Evolutionary conservation across 116 monocot species (phyloP).

Genomic region (Papilionanthe hybrid): DNA sequence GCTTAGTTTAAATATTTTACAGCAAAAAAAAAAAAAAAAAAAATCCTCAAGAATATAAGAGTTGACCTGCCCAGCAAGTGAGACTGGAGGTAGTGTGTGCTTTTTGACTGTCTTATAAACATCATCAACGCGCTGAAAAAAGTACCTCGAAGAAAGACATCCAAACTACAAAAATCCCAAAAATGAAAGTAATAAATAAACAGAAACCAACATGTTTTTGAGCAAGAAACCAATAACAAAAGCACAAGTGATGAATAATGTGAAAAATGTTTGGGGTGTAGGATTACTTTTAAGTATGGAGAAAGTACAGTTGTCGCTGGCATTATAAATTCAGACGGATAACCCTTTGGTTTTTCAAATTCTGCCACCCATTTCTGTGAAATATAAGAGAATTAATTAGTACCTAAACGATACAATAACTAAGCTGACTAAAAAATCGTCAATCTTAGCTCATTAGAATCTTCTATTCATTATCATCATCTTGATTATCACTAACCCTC

Average conservation of each 20-base stretch:
- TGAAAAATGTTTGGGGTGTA: background rate
- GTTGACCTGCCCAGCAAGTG: constrained; percentile 75
- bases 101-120: constrained; percentile 45
- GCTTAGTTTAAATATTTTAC: background rate
- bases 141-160: constrained; percentile 84
- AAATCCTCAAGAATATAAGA: background rate
- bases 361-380: constrained; percentile 75
- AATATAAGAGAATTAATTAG: background rate
- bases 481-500: too few relatives aligned
- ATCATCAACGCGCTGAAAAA: constrained; percentile 64
- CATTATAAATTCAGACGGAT: constrained; percentile 84
- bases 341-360: constrained; percentile 95
- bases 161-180: constrained; percentile 62
- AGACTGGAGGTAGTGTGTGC: constrained; percentile 78
- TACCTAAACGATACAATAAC: too few relatives aligned
- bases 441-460: background rate
- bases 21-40: background rate
- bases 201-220: background rate
- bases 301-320: constrained; percentile 85
- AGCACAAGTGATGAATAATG: background rate
- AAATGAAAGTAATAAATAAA: background rate
- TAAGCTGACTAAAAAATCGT: too few relatives aligned
- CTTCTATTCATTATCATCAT: background rate
- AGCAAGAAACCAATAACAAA: background rate
- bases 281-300: constrained; percentile 83